Percentiles rank a stretch among this genome's conserved stretches.
Conservation (phyloP, 2,329 filamentous ascomycete genomes). For the Lecanicillium sp. region DNA sequence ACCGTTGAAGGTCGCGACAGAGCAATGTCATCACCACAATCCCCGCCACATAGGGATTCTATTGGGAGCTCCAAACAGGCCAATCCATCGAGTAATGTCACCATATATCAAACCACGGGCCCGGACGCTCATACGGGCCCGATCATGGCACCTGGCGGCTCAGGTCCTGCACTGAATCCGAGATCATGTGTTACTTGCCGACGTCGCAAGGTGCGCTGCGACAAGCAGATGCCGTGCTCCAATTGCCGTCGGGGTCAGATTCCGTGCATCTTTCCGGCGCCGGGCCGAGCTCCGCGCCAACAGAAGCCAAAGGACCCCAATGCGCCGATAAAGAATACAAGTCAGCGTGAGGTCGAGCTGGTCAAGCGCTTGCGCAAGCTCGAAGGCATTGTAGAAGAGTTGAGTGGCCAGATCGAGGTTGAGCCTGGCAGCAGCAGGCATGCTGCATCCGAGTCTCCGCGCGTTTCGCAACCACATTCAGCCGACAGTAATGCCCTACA, state of each 20-base stretch:
- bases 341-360: conserved; percentile 58
- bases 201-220: conserved; percentile 63
- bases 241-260: conserved; percentile 66
- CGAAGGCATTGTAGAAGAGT: conserved; percentile 66
- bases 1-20: too few relatives aligned
- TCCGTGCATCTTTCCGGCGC: conserved; percentile 66
- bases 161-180: conserved; percentile 32
- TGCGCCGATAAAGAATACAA: conserved; percentile 48
- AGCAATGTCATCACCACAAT: conserved; percentile 15
- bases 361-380: conserved; percentile 64
- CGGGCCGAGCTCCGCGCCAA: conserved; percentile 62
- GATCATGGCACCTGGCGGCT: conserved; percentile 24
- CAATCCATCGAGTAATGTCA: conserved; percentile 23
- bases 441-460: conserved; percentile 14
- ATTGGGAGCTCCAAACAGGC: conserved; percentile 9
- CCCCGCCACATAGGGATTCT: conserved; percentile 14
- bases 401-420: conserved; percentile 55
- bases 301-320: conserved; percentile 57
- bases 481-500: neutral
- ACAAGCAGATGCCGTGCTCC: conserved; percentile 68
- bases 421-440: conserved; percentile 28
- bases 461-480: neutral
- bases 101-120: conserved; percentile 31
- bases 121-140: conserved; percentile 28
- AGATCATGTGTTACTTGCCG: conserved; percentile 42